Base-by-base conservation (phyloP, 352 stramenopile species). In the Phytophthora pistaciae region DNA sequence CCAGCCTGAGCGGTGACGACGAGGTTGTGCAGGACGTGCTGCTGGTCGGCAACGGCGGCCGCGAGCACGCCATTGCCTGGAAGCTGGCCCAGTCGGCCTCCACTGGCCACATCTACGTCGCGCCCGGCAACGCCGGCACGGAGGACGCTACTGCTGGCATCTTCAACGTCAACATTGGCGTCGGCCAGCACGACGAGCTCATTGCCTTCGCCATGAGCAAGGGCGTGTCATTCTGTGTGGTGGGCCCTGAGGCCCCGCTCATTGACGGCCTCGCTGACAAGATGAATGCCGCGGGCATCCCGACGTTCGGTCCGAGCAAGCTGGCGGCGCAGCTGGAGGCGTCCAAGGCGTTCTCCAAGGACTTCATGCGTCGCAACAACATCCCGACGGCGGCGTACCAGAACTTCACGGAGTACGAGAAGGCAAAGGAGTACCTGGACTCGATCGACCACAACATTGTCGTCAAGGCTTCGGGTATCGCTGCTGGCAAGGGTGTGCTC, bases 391-490 rank as follows among this genome's bases (percentile, higher is more conserved):
- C 98, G 20, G 92, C 93, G 60, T 99, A 99, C 87, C 77, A 90
- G 56, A 99, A 94, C 67, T 99, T 99, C 75, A 99, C 91, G 1
- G 87, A 98, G 60, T 95, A 95, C 65, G 86, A 95, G 5, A 83
- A 91, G 23, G 97, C 96, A 23, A 90, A 91, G 64, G 79, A 82
- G 65, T 99, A 99, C 78, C 78, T 99, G 14, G 83, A 98, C 71
- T 92, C 88, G 29, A 89, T 99, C 27, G 86, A 97, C 66, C 91
- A 99, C 69, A 90, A 92, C 63, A 96, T 99, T 50, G 98, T 99
- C 25, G 97, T 99, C 72, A 99, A 99, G 85, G 98, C 98, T 49
- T 99, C 96, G n/a, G 98, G 98, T 31, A 97, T 99, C 31, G 98
- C 98, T 53, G 98, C 98, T 23, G 98, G 98, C 33, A 99, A 99